Evolutionary conservation across 805 yeast species (phyloP), one percentile per base, ranked within the genome.

Genomic region (Barnettozyma sp.): DNA sequence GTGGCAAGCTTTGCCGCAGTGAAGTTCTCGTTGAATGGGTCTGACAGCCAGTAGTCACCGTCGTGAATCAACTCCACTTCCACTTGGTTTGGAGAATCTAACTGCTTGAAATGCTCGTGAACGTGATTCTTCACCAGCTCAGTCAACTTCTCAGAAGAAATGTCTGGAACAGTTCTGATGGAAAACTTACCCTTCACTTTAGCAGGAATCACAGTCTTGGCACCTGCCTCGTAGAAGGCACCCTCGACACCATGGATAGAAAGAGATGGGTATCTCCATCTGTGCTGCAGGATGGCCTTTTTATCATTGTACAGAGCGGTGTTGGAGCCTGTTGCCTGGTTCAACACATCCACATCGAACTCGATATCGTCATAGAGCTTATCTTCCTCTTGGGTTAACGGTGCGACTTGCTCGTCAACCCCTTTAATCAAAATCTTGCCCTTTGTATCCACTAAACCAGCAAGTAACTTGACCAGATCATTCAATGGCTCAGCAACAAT

Each of bases 261-360:
- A 52, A 92, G 70, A 7, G 97, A 86, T 38, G 99, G 99, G 65
- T 71, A 87, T 71, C 99, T 82, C 99, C 99, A 92, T 73, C 98
- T 79, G 63, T 88, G 97, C 82, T 87, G 90, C 53, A 92, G 73
- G 41, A 94, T 87, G 41, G 79, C 81, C 65, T 86, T 78, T 63
- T 86, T 84, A 58, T 72, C 71, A 44, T 76, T 70, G 65, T 79
- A 80, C 41, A 88, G 69, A 24, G 87, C 76, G 30, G 96, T 87
- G 45, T 85, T 59, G 7, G 96, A 80, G 34, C 97, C 97, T 14
- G 90, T 70, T 33, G 97, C 95, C 15, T 74, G 77, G 56, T 88
- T 83, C 59, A 92, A 74, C 49, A 88, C 97, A 25, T 72, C 78
- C 36, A 88, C 73, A 33, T 80, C 76, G 56, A 82, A 92, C 55